Percentiles rank a stretch among this genome's conserved stretches.
phyloP scores from a whole-genome alignment of 2,329 filamentous ascomycete genomes.

The Epichloe elymi region DNA sequence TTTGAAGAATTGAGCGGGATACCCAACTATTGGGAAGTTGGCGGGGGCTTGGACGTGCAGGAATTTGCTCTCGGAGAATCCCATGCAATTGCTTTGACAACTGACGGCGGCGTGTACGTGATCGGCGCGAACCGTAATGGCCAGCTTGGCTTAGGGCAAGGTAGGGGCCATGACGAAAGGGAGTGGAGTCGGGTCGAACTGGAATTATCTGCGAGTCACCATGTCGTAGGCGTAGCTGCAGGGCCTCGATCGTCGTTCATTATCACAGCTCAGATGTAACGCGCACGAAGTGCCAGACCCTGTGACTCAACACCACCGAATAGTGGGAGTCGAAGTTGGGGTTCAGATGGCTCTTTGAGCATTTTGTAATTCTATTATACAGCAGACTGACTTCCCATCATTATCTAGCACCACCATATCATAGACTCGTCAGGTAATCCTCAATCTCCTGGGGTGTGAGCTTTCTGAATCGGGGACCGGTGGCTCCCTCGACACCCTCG shows the following conservation, averaged over 20 bases:
- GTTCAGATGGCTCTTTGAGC: conserved; percentile 17
- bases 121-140: conserved; percentile 44
- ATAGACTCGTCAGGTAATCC: conserved; percentile 98
- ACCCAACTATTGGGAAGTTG: conserved; percentile 33
- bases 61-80: conserved; percentile 45
- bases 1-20: conserved; percentile 17
- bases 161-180: conserved; percentile 7
- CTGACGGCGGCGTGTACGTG: conserved; percentile 36
- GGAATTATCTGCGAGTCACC: conserved; percentile 12
- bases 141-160: conserved; percentile 37
- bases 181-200: conserved; percentile 26
- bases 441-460: conserved; percentile 96
- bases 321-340: neutral
- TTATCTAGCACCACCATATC: conserved; percentile 23
- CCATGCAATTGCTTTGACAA: conserved; percentile 44
- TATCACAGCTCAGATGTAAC: conserved; percentile 16
- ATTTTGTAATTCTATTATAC: conserved; percentile 33
- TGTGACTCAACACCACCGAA: neutral
- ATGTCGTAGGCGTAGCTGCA: conserved; percentile 30
- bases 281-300: neutral
- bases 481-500: conserved; percentile 74
- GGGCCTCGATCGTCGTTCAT: conserved; percentile 38
- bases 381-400: conserved; percentile 21
- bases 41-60: conserved; percentile 35
- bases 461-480: conserved; percentile 83